These are phyloP conservation scores for Pichia manshurica DNA, from an alignment of 805 yeast genomes.

Conservation along the genomic window DNA sequence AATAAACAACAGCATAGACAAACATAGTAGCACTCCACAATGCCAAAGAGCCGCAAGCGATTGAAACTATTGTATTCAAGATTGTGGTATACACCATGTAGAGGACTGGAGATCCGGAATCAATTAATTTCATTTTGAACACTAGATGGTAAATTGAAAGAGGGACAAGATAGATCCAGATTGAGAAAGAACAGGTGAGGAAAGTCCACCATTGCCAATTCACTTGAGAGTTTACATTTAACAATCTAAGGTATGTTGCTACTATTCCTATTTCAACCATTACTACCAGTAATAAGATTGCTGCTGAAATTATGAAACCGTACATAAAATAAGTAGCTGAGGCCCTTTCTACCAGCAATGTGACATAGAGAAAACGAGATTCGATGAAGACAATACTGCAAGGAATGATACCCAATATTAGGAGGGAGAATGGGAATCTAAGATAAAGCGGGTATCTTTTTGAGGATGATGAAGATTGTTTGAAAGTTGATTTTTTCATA, in stretches of 20 bases:
- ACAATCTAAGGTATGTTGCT: conserved; percentile 57
- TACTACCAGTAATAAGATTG: conserved; percentile 52
- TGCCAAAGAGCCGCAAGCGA: conserved; percentile 73
- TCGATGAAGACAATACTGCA: conserved; percentile 80
- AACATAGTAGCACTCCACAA: conserved; percentile 61
- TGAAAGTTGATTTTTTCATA: too few relatives aligned
- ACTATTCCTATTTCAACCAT: conserved; percentile 69
- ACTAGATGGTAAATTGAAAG: conserved; percentile 66
- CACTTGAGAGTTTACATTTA: conserved; percentile 39
- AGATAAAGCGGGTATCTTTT: conserved; percentile 29
- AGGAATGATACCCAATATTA: conserved; percentile 66
- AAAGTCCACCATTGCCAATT: conserved; percentile 85
- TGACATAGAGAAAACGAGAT: conserved; percentile 61
- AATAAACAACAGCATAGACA: conserved; percentile 33
- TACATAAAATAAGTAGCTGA: conserved; percentile 52
- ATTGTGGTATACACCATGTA: conserved; percentile 69
- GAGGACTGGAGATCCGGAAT: conserved; percentile 59
- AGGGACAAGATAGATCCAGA: conserved; percentile 63
- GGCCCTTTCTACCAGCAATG: conserved; percentile 73
- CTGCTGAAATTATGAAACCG: conserved; percentile 65
- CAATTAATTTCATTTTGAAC: conserved; percentile 53
- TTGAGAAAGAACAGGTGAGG: conserved; percentile 57
- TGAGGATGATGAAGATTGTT: background rate
- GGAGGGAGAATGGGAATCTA: conserved; percentile 30
- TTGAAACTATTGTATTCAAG: conserved; percentile 54